Conservation (phyloP, 768 basidiomycete genomes). For the Heimioporus sp. region DNA sequence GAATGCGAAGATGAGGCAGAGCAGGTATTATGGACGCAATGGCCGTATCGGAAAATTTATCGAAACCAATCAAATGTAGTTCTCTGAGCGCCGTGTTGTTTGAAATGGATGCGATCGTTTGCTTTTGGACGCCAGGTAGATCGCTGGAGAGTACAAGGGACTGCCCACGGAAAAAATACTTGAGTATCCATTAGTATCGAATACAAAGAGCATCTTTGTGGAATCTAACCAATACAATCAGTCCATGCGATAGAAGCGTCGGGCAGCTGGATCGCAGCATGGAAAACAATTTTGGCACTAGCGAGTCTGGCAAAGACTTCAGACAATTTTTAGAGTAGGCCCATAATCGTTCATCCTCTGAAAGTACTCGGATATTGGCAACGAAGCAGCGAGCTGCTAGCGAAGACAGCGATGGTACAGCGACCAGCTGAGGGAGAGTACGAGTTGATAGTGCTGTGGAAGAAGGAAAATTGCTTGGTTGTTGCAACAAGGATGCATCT, state of each 20-base stretch:
- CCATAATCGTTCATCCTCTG: slow-evolving; percentile 40
- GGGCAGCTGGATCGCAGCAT: slow-evolving; percentile 51
- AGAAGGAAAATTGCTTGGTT: slow-evolving; percentile 42
- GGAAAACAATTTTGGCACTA: slow-evolving; percentile 50
- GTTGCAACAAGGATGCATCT: slow-evolving; percentile 35
- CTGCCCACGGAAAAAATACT: slow-evolving; percentile 61
- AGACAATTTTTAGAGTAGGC: slow-evolving; percentile 39
- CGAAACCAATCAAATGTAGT: slow-evolving; percentile 51
- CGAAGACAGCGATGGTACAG: slow-evolving; percentile 44
- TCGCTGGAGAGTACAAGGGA: slow-evolving; percentile 46
- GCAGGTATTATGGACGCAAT: slow-evolving; percentile 51
- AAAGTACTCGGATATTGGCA: slow-evolving; percentile 39
- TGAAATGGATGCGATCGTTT: slow-evolving; percentile 47
- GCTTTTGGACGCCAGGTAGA: slow-evolving; percentile 50
- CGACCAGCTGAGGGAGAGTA: slow-evolving; percentile 23
- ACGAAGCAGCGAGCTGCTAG: slow-evolving; percentile 55
- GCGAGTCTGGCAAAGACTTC: slow-evolving; percentile 47
- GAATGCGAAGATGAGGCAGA: slow-evolving; percentile 42
- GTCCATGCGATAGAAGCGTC: slow-evolving; percentile 47
- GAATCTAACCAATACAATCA: slow-evolving; percentile 49
- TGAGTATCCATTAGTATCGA: neutral
- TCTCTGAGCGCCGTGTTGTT: slow-evolving; percentile 35
- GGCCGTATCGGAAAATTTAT: slow-evolving; percentile 47
- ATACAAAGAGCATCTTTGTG: too few species aligned
- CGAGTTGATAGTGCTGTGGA: slow-evolving; percentile 53